These are phyloP conservation scores for Salix arbutifolia DNA, from an alignment of 345 rosid species.

Conservation along the genomic window DNA sequence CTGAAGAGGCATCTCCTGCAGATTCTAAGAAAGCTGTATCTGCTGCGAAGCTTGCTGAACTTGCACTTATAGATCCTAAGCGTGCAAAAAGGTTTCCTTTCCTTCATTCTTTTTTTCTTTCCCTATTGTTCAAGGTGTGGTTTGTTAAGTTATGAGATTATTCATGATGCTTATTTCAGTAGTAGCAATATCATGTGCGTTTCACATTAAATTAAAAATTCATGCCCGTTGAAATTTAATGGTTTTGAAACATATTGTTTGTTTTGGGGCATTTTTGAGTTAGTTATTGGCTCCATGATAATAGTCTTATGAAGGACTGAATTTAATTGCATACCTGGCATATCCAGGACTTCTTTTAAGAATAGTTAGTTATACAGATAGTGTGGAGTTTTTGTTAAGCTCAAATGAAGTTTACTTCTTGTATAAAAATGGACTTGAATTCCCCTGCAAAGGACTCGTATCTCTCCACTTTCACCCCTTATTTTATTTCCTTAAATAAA, in stretches of 20 bases:
- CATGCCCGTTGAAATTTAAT: neutral
- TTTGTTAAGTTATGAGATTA: neutral
- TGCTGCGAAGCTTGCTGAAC: slow-evolving; percentile 95
- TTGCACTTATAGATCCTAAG: slow-evolving; percentile 90
- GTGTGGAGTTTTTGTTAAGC: too few relatives aligned
- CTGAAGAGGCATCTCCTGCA: slow-evolving; percentile 47
- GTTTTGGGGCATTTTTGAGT: neutral
- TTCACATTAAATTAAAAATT: neutral
- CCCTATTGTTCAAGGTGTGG: neutral
- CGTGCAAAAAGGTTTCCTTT: slow-evolving; percentile 83
- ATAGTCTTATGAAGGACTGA: neutral
- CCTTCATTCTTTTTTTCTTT: neutral
- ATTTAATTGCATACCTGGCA: neutral
- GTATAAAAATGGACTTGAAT: neutral
- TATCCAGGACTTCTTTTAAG: neutral
- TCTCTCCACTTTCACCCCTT: neutral
- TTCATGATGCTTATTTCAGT: neutral
- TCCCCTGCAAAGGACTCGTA: neutral
- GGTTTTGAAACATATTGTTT: neutral
- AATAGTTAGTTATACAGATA: neutral
- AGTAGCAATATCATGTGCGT: neutral
- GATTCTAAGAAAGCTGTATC: slow-evolving; percentile 86
- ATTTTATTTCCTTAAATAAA: neutral
- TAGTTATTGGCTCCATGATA: neutral
- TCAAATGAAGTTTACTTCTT: neutral